A percentile compares a stretch with the other conserved stretches of the same genome.
Conservation (phyloP, 352 stramenopile genomes). For the Globisporangium rhizosaccharum region DNA sequence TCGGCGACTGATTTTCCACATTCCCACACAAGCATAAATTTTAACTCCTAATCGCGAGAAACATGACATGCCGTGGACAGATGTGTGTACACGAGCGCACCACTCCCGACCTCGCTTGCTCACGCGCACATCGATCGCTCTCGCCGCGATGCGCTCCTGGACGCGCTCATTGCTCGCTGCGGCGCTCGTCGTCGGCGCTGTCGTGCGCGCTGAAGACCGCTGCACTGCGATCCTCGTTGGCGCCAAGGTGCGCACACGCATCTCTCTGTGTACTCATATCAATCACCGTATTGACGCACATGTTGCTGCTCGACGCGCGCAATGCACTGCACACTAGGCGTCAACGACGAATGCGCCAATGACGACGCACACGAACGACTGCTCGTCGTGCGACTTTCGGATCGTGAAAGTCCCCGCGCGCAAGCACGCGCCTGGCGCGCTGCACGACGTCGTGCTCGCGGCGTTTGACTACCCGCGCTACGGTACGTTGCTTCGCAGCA, state of each 20-base stretch:
- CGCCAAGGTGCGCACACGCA: slow-evolving; percentile 34
- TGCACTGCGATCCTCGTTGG: slow-evolving; percentile 81
- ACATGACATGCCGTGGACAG: no score
- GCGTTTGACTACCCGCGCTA: slow-evolving; percentile 71
- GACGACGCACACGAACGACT: slow-evolving; percentile 83
- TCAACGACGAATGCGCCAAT: slow-evolving; percentile 63
- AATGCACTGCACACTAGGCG: slow-evolving; percentile 22
- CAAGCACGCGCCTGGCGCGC: slow-evolving; percentile 29
- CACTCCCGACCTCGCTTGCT: slow-evolving; percentile 3
- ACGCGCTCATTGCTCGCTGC: slow-evolving; percentile 12
- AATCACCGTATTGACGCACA: slow-evolving; percentile 3
- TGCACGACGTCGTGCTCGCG: slow-evolving; percentile 56
- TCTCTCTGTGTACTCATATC: not conserved
- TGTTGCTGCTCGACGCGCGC: not conserved
- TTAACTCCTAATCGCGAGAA: no score
- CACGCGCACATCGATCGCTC: not conserved
- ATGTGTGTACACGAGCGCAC: not conserved
- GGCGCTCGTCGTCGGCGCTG: slow-evolving; percentile 14
- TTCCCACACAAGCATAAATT: not conserved
- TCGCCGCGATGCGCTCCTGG: slow-evolving; percentile 1
- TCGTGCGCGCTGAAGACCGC: slow-evolving; percentile 37
- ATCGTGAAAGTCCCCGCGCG: slow-evolving; percentile 70
- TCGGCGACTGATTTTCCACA: not conserved
- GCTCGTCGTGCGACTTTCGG: slow-evolving; percentile 78
- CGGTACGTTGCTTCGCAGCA: slow-evolving; percentile 22